Evolutionary conservation across 31 red algal genomes (phyloP), one percentile per base, ranked within the genome.

Genomic region (Pterothamnion heteromorphum): DNA sequence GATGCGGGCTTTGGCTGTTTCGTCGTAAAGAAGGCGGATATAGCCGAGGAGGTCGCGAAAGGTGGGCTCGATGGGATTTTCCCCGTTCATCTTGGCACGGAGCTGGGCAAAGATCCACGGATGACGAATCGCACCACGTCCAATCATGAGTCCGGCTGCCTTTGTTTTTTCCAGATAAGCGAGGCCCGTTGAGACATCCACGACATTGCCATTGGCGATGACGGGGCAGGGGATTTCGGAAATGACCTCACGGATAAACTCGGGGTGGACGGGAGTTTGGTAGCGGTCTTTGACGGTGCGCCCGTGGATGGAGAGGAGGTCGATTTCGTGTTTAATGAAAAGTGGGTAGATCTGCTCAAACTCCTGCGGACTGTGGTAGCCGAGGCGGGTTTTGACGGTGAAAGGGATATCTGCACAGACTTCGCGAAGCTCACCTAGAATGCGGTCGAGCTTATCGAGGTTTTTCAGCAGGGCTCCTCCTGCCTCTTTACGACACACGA

Each of bases 51-150:
- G 14, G 14, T 18, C n/a, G 9, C n/a, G 9, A 18, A 9, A 9
- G 51, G 51, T 64, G 9, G n/a, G 14, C 14, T 18, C 14, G n/a
- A n/a, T 9, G n/a, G n/a, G 9, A n/a, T n/a, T 9, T 18, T 64
- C 51, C 14, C n/a, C 51, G n/a, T 9, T n/a, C 9, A 64, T 18
- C 9, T 9, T 64, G 51, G 51, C 51, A n/a, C 51, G 51, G 51
- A 64, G 51, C n/a, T 64, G 51, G n/a, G 9, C n/a, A n/a, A 96
- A 96, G 34, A 96, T 24, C 95, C 95, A 96, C 43, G 95, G 95
- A 33, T 88, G 41, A 1, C 95, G 84, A 2, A 96, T 38, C 21
- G 80, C 85, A 22, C 95, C 95, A 20, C 95, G 93, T 4, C 95
- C 95, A 43, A 96, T 74, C 0, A 91, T 74, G 23, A 96, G 84